A percentile compares a stretch with the other conserved stretches of the same genome.
phyloP scores from a whole-genome alignment of 495 filamentous ascomycete genomes.

The Cetradonia linearis region DNA sequence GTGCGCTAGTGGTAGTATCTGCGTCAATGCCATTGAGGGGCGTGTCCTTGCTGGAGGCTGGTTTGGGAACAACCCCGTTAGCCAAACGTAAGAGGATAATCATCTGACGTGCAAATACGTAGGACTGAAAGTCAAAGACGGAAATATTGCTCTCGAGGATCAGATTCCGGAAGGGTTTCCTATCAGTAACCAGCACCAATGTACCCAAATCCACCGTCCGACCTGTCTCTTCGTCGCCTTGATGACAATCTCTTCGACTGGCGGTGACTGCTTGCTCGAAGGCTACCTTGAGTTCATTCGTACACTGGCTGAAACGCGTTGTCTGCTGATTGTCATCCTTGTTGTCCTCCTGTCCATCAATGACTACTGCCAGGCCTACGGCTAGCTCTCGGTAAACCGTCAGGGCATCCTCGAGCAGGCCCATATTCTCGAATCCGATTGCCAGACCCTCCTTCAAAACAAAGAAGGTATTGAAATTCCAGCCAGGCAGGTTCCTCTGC shows the following conservation, averaged over 20 bases:
- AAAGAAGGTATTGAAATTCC: constrained; percentile 99
- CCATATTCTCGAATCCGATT: constrained; percentile 89
- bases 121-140: constrained; percentile 91
- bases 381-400: constrained; percentile 87
- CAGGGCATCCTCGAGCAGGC: constrained; percentile 88
- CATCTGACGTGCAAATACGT: constrained; percentile 86
- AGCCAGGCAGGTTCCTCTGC: constrained; percentile 79
- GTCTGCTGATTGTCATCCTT: constrained; percentile 49
- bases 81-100: constrained; percentile 72
- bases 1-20: background rate
- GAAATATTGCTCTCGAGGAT: constrained; percentile 95
- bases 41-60: background rate
- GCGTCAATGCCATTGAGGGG: background rate
- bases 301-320: constrained; percentile 54
- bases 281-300: constrained; percentile 56
- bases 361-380: constrained; percentile 68
- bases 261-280: constrained; percentile 38
- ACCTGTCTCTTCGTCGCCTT: constrained; percentile 13
- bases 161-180: constrained; percentile 80
- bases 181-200: constrained; percentile 58
- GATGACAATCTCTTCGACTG: background rate
- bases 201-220: constrained; percentile 31
- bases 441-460: constrained; percentile 92
- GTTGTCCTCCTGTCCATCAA: constrained; percentile 57
- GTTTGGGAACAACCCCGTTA: constrained; percentile 41